phyloP scores from a whole-genome alignment of 768 basidiomycete genomes.

The Tricholoma bakamatsutake region DNA sequence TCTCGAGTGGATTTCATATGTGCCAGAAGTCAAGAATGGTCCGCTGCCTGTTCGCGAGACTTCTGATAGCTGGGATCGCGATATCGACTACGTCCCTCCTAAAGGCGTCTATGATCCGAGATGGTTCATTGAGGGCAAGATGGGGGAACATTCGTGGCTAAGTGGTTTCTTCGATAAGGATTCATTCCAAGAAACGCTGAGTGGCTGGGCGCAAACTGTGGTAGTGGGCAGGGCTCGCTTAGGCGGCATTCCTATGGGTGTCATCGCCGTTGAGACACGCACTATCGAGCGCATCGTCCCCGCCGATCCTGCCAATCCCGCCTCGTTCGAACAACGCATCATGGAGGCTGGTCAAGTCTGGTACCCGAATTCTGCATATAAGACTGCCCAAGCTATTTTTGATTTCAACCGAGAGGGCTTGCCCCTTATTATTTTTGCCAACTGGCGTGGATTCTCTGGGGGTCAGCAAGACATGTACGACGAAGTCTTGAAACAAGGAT shows the following conservation, averaged over 20 bases:
- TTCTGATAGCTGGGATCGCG: constrained; percentile 85
- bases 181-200: constrained; percentile 97
- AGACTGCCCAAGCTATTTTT: constrained; percentile 98
- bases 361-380: constrained; percentile 99
- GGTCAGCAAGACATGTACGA: constrained; percentile 99
- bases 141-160: constrained; percentile 77
- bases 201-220: constrained; percentile 99
- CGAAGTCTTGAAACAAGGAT: constrained; percentile 93
- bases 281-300: constrained; percentile 96
- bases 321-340: constrained; percentile 94
- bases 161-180: constrained; percentile 96
- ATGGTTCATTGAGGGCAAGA: constrained; percentile 96
- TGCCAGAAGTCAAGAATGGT: constrained; percentile 78
- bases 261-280: constrained; percentile 96
- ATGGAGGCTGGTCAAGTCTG: constrained; percentile 99
- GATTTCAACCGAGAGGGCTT: constrained; percentile 97
- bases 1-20: constrained; percentile 90
- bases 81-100: constrained; percentile 83
- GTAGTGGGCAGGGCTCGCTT: constrained; percentile 94
- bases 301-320: constrained; percentile 95
- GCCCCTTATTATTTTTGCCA: constrained; percentile 97
- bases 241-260: constrained; percentile 95
- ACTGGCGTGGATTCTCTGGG: constrained; percentile 99
- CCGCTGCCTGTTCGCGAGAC: constrained; percentile 73
- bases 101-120: constrained; percentile 96